Conservation (phyloP, 257 asterid genomes). For the Knoxia roxburghii region DNA sequence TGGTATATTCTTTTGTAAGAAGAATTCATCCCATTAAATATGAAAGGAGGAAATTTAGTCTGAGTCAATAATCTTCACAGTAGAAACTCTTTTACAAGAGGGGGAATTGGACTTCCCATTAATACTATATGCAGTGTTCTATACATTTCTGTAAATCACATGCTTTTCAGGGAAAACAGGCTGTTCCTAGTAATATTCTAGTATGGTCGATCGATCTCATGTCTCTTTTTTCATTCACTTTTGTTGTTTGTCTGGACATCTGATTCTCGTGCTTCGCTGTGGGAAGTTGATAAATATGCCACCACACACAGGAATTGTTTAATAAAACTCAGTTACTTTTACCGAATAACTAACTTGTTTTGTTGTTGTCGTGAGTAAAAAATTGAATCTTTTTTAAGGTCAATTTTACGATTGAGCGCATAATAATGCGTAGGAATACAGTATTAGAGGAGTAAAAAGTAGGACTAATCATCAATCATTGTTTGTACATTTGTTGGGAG, state of each 20-base stretch:
- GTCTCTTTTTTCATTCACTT: no score
- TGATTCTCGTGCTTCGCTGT: background rate
- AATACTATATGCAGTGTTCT: background rate
- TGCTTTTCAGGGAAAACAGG: background rate
- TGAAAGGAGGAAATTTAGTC: conserved; percentile 14
- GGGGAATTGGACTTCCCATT: background rate
- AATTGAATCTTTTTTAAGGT: no score
- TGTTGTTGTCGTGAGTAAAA: no score
- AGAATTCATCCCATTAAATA: conserved; percentile 20
- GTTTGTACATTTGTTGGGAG: no score
- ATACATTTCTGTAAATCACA: background rate
- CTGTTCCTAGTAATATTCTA: no score
- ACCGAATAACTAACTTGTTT: no score
- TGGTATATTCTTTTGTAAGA: conserved; percentile 36
- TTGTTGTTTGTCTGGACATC: background rate
- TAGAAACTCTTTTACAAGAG: background rate
- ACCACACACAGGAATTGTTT: background rate
- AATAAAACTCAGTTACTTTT: no score
- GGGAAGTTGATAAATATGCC: background rate
- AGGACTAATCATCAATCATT: no score
- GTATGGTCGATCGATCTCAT: no score
- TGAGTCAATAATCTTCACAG: conserved; percentile 14
- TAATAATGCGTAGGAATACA: no score
- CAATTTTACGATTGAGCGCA: no score
- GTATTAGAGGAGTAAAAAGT: no score